phyloP scores from a whole-genome alignment of 805 yeast genomes.

The Candida odintsovae region DNA sequence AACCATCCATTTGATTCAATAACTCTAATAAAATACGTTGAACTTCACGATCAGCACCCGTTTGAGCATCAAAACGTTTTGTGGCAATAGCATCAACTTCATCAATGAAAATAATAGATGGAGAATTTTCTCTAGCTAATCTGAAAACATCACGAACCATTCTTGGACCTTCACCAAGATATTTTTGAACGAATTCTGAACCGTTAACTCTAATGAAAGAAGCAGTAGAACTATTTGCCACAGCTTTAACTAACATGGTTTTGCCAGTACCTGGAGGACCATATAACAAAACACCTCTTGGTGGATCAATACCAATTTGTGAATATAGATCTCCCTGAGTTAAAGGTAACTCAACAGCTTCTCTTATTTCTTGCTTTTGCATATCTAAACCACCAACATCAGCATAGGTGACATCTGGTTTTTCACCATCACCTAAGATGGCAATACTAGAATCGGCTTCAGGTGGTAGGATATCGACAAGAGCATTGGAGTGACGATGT shows the following conservation, averaged over 20 bases:
- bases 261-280: conserved; percentile 99
- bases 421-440: conserved; percentile 89
- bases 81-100: conserved; percentile 99
- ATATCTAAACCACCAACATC: conserved; percentile 98
- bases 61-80: conserved; percentile 98
- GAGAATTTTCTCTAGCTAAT: conserved; percentile 95
- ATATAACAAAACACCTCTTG: conserved; percentile 92
- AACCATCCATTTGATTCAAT: conserved; percentile 98
- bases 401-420: conserved; percentile 88
- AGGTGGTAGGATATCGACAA: conserved; percentile 96
- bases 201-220: conserved; percentile 96
- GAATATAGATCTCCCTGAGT: conserved; percentile 93
- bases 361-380: conserved; percentile 98
- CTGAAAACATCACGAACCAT: conserved; percentile 99
- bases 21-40: conserved; percentile 95
- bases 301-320: conserved; percentile 98
- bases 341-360: conserved; percentile 95
- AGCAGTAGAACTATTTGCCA: conserved; percentile 94
- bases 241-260: conserved; percentile 98
- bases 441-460: conserved; percentile 97
- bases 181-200: conserved; percentile 96
- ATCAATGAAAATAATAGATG: conserved; percentile 94
- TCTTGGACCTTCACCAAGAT: conserved; percentile 98
- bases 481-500: conserved; percentile 97
- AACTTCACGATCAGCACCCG: conserved; percentile 99